Conservation (phyloP, 2,329 filamentous ascomycete species). For the Claviceps lovelessii region DNA sequence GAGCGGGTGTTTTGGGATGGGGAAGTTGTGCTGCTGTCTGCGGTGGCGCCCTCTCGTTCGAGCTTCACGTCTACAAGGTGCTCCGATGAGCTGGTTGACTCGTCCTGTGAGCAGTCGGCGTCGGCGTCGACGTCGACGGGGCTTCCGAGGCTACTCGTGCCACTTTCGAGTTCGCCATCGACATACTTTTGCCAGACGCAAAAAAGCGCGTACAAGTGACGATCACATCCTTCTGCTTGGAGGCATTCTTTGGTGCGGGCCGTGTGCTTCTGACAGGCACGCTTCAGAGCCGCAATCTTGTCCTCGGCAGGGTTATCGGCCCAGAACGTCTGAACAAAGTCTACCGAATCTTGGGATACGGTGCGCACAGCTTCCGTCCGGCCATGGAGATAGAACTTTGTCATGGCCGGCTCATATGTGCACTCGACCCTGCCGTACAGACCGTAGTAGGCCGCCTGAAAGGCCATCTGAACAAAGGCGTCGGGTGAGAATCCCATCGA, state of each 20-base stretch:
- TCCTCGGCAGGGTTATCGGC: constrained; percentile 67
- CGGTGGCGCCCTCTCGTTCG: constrained; percentile 29
- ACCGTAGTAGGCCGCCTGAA: constrained; percentile 95
- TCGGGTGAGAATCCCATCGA: constrained; percentile 94
- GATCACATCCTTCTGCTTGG: constrained; percentile 80
- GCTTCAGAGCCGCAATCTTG: constrained; percentile 75
- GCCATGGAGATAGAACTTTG: constrained; percentile 83
- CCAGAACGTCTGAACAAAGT: constrained; percentile 92
- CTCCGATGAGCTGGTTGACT: constrained; percentile 27
- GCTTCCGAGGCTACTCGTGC: constrained; percentile 45
- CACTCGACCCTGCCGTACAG: constrained; percentile 88
- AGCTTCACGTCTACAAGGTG: constrained; percentile 20
- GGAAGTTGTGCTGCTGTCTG: constrained; percentile 39
- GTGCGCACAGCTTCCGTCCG: constrained; percentile 86
- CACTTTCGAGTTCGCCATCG: constrained; percentile 48
- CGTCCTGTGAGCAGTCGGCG: constrained; percentile 26
- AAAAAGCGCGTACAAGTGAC: constrained; percentile 86
- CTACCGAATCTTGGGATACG: constrained; percentile 68
- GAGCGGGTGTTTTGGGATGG: constrained; percentile 26
- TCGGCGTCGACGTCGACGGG: constrained; percentile 17
- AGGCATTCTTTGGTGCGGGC: constrained; percentile 69
- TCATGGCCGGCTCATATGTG: constrained; percentile 97
- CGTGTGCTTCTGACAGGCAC: constrained; percentile 72
- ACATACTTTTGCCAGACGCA: constrained; percentile 87
- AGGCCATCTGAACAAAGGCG: constrained; percentile 97